Evolutionary conservation across 208 protist species (phyloP).

Genomic region (Crithidia bombi): DNA sequence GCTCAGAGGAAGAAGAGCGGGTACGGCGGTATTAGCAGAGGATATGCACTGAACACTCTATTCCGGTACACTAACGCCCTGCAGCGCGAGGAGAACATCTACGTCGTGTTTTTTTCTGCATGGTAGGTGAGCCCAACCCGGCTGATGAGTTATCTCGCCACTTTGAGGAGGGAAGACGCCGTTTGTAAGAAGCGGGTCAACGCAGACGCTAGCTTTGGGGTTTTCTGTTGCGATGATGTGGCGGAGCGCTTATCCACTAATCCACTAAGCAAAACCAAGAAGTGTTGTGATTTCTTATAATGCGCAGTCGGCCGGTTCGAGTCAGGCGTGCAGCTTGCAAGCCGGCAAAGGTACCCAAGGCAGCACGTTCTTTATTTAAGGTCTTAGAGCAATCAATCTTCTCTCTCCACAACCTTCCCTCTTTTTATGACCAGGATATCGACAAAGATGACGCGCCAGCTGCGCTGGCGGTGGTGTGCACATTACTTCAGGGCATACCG

Average conservation of each 20-base stretch:
- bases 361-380: not conserved
- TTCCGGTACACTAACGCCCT: constrained; percentile 11
- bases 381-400: not conserved
- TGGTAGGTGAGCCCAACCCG: constrained; percentile 19
- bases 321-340: not conserved
- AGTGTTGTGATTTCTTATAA: not conserved
- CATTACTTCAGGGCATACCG: too few relatives aligned
- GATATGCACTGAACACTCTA: constrained; percentile 18
- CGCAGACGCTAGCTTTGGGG: not conserved
- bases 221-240: not conserved
- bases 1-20: constrained; percentile 9
- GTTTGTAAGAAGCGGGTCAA: constrained; percentile 4
- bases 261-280: not conserved
- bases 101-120: constrained; percentile 21
- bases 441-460: not conserved
- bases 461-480: too few relatives aligned
- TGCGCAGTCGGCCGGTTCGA: not conserved
- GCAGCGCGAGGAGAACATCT: constrained; percentile 6
- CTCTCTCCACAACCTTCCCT: not conserved
- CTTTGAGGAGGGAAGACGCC: constrained; percentile 17
- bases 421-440: not conserved
- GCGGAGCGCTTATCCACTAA: not conserved
- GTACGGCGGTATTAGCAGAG: constrained; percentile 12
- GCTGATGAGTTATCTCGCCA: constrained; percentile 10
- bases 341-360: not conserved